Evolutionary conservation across 306 rosid genomes (phyloP).

Genomic region (Clitoria ternatea): DNA sequence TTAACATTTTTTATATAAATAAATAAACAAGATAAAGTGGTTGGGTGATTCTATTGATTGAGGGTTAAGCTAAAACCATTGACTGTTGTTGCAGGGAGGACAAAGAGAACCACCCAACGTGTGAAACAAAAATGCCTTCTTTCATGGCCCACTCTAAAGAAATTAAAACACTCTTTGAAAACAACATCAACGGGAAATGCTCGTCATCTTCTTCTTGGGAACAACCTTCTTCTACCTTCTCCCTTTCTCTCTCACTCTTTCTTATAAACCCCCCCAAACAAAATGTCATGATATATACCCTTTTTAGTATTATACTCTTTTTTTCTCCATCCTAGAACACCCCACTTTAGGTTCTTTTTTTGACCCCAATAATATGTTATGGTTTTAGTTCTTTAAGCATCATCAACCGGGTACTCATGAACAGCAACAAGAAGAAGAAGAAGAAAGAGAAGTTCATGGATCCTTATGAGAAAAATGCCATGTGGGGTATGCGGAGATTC

Average conservation of each 20-base stretch:
- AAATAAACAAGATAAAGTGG: conserved; percentile 16
- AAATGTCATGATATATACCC: neutral
- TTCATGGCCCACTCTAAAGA: conserved; percentile 40
- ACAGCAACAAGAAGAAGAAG: conserved; percentile 29
- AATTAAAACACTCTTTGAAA: conserved; percentile 43
- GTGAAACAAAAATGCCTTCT: conserved; percentile 65
- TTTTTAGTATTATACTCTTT: neutral
- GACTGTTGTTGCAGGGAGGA: conserved; percentile 42
- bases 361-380: neutral
- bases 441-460: neutral
- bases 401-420: conserved; percentile 18
- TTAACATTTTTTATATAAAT: too few species aligned
- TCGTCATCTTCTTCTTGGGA: conserved; percentile 78
- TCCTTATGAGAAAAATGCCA: neutral
- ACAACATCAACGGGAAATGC: conserved; percentile 67
- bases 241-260: conserved; percentile 1
- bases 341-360: neutral
- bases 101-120: conserved; percentile 59
- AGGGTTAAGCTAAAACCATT: conserved; percentile 32
- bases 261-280: neutral
- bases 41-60: conserved; percentile 23
- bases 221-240: conserved; percentile 30
- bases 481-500: conserved; percentile 14
- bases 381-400: neutral
- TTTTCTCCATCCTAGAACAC: neutral